These are phyloP conservation scores for Nannochloris sp. DNA, from an alignment of 139 green algal species.

Conservation along the genomic window DNA sequence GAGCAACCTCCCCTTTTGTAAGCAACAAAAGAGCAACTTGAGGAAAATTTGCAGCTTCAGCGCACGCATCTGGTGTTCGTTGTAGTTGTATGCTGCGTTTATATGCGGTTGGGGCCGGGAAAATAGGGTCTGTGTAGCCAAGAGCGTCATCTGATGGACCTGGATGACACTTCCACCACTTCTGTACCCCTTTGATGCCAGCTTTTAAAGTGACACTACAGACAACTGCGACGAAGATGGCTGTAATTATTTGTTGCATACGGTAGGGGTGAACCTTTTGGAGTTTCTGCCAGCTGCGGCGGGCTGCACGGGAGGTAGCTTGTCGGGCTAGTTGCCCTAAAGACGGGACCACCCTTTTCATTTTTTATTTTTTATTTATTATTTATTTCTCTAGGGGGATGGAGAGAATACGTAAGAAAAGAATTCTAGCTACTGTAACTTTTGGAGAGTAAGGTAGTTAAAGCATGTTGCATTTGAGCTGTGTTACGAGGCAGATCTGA, in stretches of 20 bases:
- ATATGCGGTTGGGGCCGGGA: neutral
- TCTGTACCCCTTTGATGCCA: neutral
- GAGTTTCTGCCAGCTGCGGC: neutral
- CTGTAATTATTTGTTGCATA: neutral
- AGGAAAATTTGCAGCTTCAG: neutral
- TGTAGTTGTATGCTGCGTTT: neutral
- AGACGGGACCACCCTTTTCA: too few species aligned
- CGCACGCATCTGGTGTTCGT: neutral
- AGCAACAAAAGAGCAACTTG: constrained; percentile 34
- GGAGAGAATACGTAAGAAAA: too few species aligned
- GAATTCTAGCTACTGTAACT: too few species aligned
- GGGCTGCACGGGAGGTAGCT: too few species aligned
- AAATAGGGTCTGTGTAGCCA: neutral
- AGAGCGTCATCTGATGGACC: neutral
- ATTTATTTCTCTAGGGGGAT: too few species aligned
- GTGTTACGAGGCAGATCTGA: neutral
- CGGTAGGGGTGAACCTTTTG: neutral
- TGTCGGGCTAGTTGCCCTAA: too few species aligned
- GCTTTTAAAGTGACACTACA: neutral
- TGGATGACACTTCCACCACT: neutral
- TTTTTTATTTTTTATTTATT: too few species aligned
- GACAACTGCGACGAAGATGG: neutral
- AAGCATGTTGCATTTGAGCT: constrained; percentile 14
- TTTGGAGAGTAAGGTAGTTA: neutral
- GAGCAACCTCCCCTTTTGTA: constrained; percentile 6